Evolutionary conservation across 495 filamentous ascomycete species (phyloP).

Genomic region (Penicillium longicatenatum): DNA sequence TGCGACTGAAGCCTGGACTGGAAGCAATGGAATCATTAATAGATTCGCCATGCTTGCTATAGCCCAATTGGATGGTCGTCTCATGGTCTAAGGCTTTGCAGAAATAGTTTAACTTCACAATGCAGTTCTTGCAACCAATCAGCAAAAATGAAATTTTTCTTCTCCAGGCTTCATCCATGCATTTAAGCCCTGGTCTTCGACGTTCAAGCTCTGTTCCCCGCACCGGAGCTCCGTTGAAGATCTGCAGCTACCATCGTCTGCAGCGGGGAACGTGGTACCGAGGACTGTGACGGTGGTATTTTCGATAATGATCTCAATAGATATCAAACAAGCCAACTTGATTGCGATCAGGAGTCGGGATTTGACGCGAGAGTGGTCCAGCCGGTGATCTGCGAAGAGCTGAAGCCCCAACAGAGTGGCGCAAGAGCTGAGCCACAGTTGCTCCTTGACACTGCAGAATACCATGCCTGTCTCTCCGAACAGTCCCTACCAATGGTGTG

Average conservation of each 20-base stretch:
- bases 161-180: slow-evolving; percentile 1
- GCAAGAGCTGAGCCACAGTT: neutral
- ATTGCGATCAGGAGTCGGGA: neutral
- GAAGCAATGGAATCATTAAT: slow-evolving; percentile 19
- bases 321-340: neutral
- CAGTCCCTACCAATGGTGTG: slow-evolving; percentile 3
- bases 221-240: slow-evolving; percentile 18
- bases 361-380: neutral
- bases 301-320: slow-evolving; percentile 1
- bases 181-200: slow-evolving; percentile 5
- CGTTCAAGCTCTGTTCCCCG: slow-evolving; percentile 17
- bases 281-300: slow-evolving; percentile 19
- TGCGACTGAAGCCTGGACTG: slow-evolving; percentile 21
- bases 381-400: neutral
- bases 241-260: slow-evolving; percentile 13
- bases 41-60: slow-evolving; percentile 18
- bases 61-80: slow-evolving; percentile 3
- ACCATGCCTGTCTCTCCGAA: neutral
- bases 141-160: neutral
- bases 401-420: neutral
- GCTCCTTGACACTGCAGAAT: neutral
- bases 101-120: neutral
- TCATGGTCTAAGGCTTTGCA: slow-evolving; percentile 11
- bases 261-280: slow-evolving; percentile 17
- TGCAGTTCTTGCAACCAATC: neutral